phyloP scores from a whole-genome alignment of 768 basidiomycete genomes.

The Tylopilus plumbeoviolaceoides region DNA sequence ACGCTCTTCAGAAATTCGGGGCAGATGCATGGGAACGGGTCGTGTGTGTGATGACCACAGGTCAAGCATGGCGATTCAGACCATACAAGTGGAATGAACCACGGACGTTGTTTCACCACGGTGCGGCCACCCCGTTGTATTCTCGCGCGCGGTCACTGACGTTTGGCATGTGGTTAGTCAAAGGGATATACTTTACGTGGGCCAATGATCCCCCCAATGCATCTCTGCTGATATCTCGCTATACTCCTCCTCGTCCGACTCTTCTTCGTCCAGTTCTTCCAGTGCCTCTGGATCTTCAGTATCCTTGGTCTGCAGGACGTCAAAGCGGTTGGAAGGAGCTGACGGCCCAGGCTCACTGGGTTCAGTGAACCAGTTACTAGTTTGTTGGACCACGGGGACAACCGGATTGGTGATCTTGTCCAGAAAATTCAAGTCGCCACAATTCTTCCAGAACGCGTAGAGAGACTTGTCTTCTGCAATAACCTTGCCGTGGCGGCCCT shows the following conservation, averaged over 20 bases:
- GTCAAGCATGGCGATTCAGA: no score
- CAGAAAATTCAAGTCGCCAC: conserved; percentile 47
- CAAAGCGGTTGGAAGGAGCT: conserved; percentile 18
- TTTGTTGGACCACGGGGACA: background rate
- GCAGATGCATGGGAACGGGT: no score
- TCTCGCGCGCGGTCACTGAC: no score
- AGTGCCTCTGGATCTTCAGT: background rate
- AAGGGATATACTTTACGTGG: no score
- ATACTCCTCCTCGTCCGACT: conserved; percentile 4
- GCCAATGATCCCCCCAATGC: no score
- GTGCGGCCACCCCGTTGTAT: no score
- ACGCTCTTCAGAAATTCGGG: no score
- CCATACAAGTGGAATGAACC: no score
- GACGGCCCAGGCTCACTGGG: conserved; percentile 1
- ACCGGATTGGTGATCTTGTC: conserved; percentile 5
- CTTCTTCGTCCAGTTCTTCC: conserved; percentile 3
- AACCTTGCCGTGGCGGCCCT: conserved; percentile 25
- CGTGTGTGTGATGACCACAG: no score
- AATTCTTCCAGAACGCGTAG: conserved; percentile 51
- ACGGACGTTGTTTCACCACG: no score
- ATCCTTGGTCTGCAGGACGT: conserved; percentile 5
- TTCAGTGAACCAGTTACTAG: background rate
- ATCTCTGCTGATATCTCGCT: conserved; percentile 18
- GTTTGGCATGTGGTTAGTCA: no score
- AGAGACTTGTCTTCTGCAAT: conserved; percentile 25